Conservation (phyloP, 2,329 filamentous ascomycete genomes). For the Claviceps digitariae region DNA sequence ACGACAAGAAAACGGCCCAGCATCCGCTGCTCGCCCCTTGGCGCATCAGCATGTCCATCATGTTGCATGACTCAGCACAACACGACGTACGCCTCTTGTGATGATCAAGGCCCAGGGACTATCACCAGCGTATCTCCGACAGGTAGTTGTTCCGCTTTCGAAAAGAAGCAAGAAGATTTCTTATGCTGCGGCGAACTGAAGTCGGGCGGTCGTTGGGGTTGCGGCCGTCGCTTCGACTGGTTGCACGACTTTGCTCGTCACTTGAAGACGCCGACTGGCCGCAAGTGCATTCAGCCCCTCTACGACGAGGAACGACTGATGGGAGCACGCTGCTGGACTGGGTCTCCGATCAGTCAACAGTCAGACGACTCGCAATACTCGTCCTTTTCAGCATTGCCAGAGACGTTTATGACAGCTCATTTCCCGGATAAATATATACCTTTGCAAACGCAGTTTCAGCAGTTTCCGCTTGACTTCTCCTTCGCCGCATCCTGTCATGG, state of each 20-base stretch:
- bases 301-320: slow-evolving; percentile 2
- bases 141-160: background rate
- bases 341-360: background rate
- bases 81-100: background rate
- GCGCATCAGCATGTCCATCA: background rate
- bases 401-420: background rate
- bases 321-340: background rate
- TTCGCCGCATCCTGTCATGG: background rate
- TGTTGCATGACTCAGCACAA: background rate
- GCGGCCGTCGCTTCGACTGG: background rate
- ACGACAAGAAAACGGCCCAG: background rate
- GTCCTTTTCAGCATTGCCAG: background rate
- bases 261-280: slow-evolving; percentile 1
- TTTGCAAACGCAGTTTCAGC: background rate
- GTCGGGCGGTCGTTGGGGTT: slow-evolving; percentile 3
- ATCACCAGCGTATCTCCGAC: background rate
- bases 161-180: background rate
- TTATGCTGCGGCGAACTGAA: background rate
- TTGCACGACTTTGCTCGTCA: slow-evolving; percentile 1
- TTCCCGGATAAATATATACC: background rate
- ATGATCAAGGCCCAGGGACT: background rate
- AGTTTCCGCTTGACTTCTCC: background rate
- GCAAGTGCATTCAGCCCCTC: slow-evolving; percentile 3
- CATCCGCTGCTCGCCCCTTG: background rate
- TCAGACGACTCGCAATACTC: background rate